These are phyloP conservation scores for Capsella rubella DNA, from an alignment of 441 rosid genomes.

Conservation along the genomic window DNA sequence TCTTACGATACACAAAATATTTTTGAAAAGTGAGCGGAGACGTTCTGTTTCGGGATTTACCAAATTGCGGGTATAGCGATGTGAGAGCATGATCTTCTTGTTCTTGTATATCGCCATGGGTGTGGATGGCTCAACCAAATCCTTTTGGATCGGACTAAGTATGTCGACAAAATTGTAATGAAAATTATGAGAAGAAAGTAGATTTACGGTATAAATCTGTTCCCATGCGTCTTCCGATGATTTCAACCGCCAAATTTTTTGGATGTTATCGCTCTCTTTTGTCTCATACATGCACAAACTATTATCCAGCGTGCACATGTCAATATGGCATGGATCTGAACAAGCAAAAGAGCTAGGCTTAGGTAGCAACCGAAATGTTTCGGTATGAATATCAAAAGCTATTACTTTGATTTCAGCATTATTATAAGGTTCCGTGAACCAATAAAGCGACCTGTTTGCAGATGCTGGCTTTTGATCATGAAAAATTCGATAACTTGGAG, in stretches of 20 bases:
- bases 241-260: background rate
- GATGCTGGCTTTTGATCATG: background rate
- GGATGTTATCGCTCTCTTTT: background rate
- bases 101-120: constrained; percentile 26
- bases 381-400: constrained; percentile 21
- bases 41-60: background rate
- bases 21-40: background rate
- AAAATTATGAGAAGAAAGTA: background rate
- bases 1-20: background rate
- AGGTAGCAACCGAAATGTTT: constrained; percentile 24
- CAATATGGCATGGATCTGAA: background rate
- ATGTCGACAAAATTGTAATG: background rate
- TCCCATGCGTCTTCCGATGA: constrained; percentile 3
- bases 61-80: background rate
- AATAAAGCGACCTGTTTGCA: constrained; percentile 17
- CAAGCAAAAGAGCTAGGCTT: background rate
- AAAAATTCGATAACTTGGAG: constrained; percentile 25
- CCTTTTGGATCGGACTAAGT: background rate
- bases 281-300: constrained; percentile 1
- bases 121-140: constrained; percentile 9
- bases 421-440: constrained; percentile 15
- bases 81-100: constrained; percentile 29
- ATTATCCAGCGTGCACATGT: background rate
- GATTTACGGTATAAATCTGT: background rate
- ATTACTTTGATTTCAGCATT: constrained; percentile 1